A percentile compares a stretch with the other conserved stretches of the same genome.
Conservation (phyloP, 2,329 filamentous ascomycete genomes). For the Hirsutella rhossiliensis region DNA sequence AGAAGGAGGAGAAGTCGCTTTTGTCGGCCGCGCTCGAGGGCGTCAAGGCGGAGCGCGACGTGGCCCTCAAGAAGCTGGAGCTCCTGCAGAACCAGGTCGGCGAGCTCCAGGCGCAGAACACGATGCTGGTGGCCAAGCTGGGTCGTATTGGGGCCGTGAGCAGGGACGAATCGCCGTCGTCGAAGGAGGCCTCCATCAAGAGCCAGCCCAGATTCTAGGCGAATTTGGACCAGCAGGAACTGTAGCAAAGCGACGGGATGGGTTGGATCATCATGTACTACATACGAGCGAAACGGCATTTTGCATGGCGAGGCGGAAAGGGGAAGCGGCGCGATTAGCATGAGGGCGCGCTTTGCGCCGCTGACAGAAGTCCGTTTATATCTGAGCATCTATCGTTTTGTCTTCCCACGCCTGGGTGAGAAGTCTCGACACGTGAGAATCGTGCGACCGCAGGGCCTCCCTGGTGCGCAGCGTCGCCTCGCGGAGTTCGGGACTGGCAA, state of each 20-base stretch:
- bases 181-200: conserved; percentile 1
- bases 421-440: conserved; percentile 14
- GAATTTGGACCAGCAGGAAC: too few species aligned
- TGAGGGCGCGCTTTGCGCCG: neutral
- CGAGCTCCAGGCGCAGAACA: conserved; percentile 48
- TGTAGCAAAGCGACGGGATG: neutral
- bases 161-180: conserved; percentile 5
- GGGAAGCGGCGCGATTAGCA: neutral
- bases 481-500: conserved; percentile 2
- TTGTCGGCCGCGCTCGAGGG: conserved; percentile 41
- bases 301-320: neutral
- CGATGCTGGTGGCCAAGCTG: conserved; percentile 40
- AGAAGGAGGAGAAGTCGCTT: conserved; percentile 40
- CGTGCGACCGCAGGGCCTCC: conserved; percentile 1
- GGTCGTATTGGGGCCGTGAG: conserved; percentile 32
- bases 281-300: neutral
- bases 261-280: neutral
- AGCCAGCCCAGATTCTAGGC: neutral
- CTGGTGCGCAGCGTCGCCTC: conserved; percentile 3
- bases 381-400: neutral
- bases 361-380: neutral
- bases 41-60: conserved; percentile 35
- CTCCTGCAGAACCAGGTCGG: conserved; percentile 42
- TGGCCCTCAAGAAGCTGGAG: conserved; percentile 39
- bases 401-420: conserved; percentile 10